Base-by-base conservation (phyloP, 148 eudicot genomes). In the Oxyria digyna region DNA sequence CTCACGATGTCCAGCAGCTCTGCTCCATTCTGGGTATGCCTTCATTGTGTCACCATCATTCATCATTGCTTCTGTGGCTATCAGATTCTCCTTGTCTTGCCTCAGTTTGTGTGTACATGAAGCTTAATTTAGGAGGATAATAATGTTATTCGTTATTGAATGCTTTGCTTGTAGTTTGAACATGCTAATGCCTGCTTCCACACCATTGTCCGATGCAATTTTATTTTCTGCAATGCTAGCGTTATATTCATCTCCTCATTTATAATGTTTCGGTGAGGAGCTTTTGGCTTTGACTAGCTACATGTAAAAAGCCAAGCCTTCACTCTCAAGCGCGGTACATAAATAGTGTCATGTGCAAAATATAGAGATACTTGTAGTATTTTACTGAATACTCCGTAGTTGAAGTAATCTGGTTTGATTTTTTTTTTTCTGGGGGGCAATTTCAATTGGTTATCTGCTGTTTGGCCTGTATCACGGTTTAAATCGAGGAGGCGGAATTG, bases 21-120 rank as follows among this genome's bases (percentile, higher is more conserved):
- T 76, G 79, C 40, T 78, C 89, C n/a, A 76, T 86, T 55, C 75
- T 90, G 80, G 94, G 97, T 90, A 79, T 69, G 80, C 38, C 8
- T 57, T 32, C 29, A 1, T 76, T 67, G 33, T 15, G 42, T 41
- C 4, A 29, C 4, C n/a, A n/a, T 46, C 48, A 62, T 33, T 41
- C 5, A 18, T 52, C 41, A 14, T 48, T 74, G 45, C 29, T 18
- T 35, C 27, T 37, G 21, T 66, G 27, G 26, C 14, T 66, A 21
- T n/a, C 7, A 37, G 27, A 26, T 23, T 6, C 38, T 66, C 69
- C 37, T 27, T 21, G 20, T 21, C 37, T 65, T 65, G 68, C 68
- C 29, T 35, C 43, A 1, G 37, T 7, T 35, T 24, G 4, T 15
- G 5, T 27, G 14, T 23, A 57, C 29, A 8, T 23, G 33, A 29